Evolutionary conservation across 495 filamentous ascomycete species (phyloP).

Genomic region (Pseudoneurospora amorphoporcata): DNA sequence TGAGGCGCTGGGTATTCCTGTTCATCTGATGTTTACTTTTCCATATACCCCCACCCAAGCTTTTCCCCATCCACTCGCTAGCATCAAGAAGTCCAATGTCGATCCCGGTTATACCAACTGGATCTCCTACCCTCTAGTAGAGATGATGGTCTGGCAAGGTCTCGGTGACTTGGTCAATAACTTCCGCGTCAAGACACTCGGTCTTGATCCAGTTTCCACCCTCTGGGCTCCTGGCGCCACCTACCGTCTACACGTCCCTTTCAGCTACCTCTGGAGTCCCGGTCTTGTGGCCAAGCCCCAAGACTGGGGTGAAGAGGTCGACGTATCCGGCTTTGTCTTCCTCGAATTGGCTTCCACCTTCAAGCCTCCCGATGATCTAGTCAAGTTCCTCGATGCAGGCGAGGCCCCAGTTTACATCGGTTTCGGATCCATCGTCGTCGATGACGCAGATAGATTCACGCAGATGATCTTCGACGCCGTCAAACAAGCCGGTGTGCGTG

Average conservation of each 20-base stretch:
- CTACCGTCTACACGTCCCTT: constrained; percentile 56
- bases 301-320: constrained; percentile 65
- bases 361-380: constrained; percentile 50
- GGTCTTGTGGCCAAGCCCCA: constrained; percentile 68
- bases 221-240: constrained; percentile 57
- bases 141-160: constrained; percentile 75
- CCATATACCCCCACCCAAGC: constrained; percentile 58
- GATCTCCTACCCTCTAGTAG: constrained; percentile 62
- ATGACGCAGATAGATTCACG: constrained; percentile 53
- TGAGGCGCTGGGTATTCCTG: constrained; percentile 66
- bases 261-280: constrained; percentile 75
- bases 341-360: constrained; percentile 54
- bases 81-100: constrained; percentile 52
- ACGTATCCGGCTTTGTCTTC: constrained; percentile 67
- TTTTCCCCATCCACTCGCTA: constrained; percentile 65
- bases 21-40: constrained; percentile 80
- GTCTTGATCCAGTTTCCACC: constrained; percentile 55
- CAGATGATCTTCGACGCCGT: constrained; percentile 53
- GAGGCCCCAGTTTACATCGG: constrained; percentile 51
- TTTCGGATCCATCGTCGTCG: constrained; percentile 60
- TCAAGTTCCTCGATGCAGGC: constrained; percentile 52
- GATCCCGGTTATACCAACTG: constrained; percentile 56
- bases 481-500: constrained; percentile 46
- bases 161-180: constrained; percentile 67
- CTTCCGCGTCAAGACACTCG: constrained; percentile 54